Conservation (phyloP, 495 filamentous ascomycete genomes). For the Annulohypoxylon stygium region DNA sequence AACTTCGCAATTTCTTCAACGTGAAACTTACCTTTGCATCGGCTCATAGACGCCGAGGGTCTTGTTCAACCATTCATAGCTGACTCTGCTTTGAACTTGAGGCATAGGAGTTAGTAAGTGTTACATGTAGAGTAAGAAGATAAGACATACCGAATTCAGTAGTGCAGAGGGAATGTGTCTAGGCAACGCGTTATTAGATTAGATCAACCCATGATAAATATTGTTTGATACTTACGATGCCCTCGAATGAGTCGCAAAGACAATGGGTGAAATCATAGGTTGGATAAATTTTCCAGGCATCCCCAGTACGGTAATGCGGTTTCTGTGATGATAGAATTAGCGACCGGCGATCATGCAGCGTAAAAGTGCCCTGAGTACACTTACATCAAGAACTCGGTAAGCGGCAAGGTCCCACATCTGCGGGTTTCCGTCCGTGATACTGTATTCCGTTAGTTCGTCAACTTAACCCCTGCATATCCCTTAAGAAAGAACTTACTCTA, state of each 20-base stretch:
- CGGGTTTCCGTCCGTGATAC: conserved; percentile 61
- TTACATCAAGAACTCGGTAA: conserved; percentile 76
- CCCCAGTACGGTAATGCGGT: conserved; percentile 79
- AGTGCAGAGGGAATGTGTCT: conserved; percentile 88
- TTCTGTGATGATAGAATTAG: conserved; percentile 59
- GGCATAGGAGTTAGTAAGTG: conserved; percentile 7
- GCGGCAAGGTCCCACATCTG: conserved; percentile 82
- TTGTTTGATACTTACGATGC: conserved; percentile 61
- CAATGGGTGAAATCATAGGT: conserved; percentile 94
- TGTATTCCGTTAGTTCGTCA: conserved; percentile 63
- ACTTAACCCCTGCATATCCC: conserved; percentile 68
- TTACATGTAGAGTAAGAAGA: neutral
- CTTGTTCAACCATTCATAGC: conserved; percentile 88
- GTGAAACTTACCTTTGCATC: conserved; percentile 72
- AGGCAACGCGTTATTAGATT: conserved; percentile 3
- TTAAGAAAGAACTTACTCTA: conserved; percentile 77
- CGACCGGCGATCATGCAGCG: neutral
- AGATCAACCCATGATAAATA: too few relatives aligned
- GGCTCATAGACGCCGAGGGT: conserved; percentile 81
- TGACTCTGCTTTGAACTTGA: conserved; percentile 64
- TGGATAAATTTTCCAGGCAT: conserved; percentile 86
- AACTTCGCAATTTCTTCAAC: neutral
- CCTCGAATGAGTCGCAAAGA: conserved; percentile 89
- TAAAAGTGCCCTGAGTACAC: conserved; percentile 16
- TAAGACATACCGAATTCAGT: conserved; percentile 80